Conservation (phyloP, 495 filamentous ascomycete species). For the Xylaria longipes region DNA sequence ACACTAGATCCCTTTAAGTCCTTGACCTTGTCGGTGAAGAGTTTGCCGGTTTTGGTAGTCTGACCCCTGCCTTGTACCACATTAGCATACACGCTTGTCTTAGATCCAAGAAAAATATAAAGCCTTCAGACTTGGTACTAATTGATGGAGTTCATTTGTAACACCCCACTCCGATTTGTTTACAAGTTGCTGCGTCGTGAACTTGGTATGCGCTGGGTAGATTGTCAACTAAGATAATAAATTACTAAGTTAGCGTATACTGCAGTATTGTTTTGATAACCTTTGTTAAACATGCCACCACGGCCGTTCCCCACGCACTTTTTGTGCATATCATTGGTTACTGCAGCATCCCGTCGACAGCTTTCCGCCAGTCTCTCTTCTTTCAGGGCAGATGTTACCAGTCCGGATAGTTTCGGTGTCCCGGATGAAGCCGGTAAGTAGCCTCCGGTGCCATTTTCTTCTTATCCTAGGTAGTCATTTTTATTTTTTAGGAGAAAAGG, state of each 20-base stretch:
- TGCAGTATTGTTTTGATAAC: background rate
- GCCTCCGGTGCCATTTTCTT: background rate
- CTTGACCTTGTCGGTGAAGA: background rate
- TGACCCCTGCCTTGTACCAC: conserved; percentile 17
- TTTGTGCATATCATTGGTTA: conserved; percentile 82
- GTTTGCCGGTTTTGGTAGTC: background rate
- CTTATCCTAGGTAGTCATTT: too few relatives aligned
- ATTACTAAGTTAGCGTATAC: background rate
- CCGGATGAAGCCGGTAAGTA: conserved; percentile 59
- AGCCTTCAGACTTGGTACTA: background rate
- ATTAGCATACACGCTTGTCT: background rate
- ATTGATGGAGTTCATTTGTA: background rate
- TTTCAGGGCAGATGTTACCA: conserved; percentile 65
- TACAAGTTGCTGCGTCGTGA: background rate
- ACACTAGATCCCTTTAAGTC: background rate
- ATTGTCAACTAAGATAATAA: background rate
- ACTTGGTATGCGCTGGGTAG: background rate
- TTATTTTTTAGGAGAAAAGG: too few relatives aligned
- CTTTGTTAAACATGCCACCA: conserved; percentile 35
- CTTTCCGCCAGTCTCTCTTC: conserved; percentile 63
- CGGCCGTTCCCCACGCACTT: conserved; percentile 75
- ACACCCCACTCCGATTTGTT: background rate
- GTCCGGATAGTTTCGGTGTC: conserved; percentile 42
- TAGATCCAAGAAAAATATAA: conserved; percentile 5
- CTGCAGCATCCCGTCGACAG: conserved; percentile 63